Conservation (phyloP, 1,284 basidiomycete genomes). For the Mycena sp. region DNA sequence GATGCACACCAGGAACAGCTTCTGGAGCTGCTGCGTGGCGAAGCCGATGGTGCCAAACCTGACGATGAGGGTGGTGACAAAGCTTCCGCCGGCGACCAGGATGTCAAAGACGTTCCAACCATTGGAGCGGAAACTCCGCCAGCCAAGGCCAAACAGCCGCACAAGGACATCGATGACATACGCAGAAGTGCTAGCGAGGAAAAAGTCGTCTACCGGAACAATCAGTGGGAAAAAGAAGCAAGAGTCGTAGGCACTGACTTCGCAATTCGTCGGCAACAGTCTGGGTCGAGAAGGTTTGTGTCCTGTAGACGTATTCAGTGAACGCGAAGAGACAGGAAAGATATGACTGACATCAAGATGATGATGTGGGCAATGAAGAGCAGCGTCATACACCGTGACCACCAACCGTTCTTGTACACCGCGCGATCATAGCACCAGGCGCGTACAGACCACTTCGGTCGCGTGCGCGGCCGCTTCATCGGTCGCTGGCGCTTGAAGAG, state of each 20-base stretch:
- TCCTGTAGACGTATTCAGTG: conserved; percentile 59
- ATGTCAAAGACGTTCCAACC: conserved; percentile 96
- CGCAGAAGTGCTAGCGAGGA: conserved; percentile 77
- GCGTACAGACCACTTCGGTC: conserved; percentile 66
- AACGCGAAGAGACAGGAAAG: not conserved
- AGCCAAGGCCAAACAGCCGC: conserved; percentile 87
- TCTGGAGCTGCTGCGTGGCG: conserved; percentile 82
- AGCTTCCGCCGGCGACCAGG: conserved; percentile 83
- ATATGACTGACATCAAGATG: conserved; percentile 77
- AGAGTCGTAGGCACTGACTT: conserved; percentile 56
- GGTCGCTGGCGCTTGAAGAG: conserved; percentile 90
- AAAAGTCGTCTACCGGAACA: conserved; percentile 71
- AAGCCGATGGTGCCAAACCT: conserved; percentile 65
- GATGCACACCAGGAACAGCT: conserved; percentile 93
- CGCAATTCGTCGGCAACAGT: conserved; percentile 68
- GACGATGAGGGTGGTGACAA: conserved; percentile 86
- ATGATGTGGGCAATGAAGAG: conserved; percentile 89
- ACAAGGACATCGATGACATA: conserved; percentile 86
- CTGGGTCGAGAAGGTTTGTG: conserved; percentile 78
- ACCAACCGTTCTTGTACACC: conserved; percentile 93
- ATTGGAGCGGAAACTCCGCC: conserved; percentile 85
- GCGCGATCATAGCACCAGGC: conserved; percentile 95
- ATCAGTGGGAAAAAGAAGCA: conserved; percentile 24
- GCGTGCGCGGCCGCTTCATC: conserved; percentile 77
- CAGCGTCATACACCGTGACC: conserved; percentile 86